These are phyloP conservation scores for Fusarium miscanthi DNA, from an alignment of 2,329 filamentous ascomycete genomes.

Conservation along the genomic window DNA sequence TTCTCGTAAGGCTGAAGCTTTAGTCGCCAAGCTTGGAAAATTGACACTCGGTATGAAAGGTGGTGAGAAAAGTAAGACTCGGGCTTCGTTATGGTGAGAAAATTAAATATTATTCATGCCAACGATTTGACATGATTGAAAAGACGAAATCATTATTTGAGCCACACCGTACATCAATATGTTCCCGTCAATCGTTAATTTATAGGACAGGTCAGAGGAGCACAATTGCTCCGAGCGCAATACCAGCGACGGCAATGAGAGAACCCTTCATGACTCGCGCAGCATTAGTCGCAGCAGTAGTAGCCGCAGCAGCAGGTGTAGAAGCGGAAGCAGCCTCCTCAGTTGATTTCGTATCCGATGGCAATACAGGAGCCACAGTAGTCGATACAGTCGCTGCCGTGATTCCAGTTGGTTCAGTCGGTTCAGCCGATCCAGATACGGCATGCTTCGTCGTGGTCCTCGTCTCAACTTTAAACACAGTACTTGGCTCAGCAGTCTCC, in stretches of 20 bases:
- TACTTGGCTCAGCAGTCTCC: neutral
- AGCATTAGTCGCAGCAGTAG: neutral
- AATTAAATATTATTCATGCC: neutral
- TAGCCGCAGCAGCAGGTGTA: neutral
- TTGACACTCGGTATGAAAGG: rapidly evolving
- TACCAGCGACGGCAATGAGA: neutral
- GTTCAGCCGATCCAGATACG: neutral
- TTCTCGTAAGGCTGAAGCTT: neutral
- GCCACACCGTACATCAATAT: too few species aligned
- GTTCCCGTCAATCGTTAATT: neutral
- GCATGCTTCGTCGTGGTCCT: neutral
- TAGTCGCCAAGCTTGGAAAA: rapidly evolving
- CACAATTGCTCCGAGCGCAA: conserved; percentile 10
- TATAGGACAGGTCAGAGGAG: neutral
- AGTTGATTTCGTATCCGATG: neutral
- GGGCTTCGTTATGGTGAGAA: neutral
- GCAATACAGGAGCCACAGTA: conserved; percentile 10
- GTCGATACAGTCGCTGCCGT: neutral
- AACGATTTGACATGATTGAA: neutral
- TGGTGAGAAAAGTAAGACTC: rapidly evolving
- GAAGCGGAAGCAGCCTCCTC: neutral
- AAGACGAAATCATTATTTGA: neutral
- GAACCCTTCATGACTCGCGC: conserved; percentile 7
- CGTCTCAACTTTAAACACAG: neutral
- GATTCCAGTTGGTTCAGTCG: neutral